These are phyloP conservation scores for Misopates orontium DNA, from an alignment of 257 asterid genomes.

Conservation along the genomic window DNA sequence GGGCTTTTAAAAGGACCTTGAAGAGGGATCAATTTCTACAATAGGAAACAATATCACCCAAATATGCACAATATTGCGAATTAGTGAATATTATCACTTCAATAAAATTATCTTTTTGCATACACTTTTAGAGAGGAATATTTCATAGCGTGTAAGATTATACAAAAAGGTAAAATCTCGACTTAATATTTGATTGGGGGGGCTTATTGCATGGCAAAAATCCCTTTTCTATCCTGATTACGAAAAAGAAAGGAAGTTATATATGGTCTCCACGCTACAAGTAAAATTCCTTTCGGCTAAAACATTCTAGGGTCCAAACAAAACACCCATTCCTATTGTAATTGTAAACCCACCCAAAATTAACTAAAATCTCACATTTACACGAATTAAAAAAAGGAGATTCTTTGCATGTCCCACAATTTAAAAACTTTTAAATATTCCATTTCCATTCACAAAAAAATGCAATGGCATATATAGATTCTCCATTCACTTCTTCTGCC, in stretches of 20 bases:
- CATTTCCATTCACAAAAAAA: slow-evolving; percentile 46
- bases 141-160: too few relatives aligned
- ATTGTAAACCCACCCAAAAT: neutral
- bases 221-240: neutral
- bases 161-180: too few relatives aligned
- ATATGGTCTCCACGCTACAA: slow-evolving; percentile 18
- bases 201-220: too few relatives aligned
- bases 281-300: slow-evolving; percentile 37
- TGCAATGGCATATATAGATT: slow-evolving; percentile 60
- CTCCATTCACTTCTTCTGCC: slow-evolving; percentile 37
- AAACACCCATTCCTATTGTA: slow-evolving; percentile 10
- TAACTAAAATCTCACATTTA: neutral
- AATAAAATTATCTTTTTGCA: too few relatives aligned
- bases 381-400: slow-evolving; percentile 36
- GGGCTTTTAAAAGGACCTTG: too few relatives aligned
- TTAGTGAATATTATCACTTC: too few relatives aligned
- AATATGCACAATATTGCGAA: too few relatives aligned
- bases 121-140: too few relatives aligned
- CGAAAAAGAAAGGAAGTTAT: slow-evolving; percentile 3
- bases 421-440: slow-evolving; percentile 68
- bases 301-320: slow-evolving; percentile 34
- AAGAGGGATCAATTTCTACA: too few relatives aligned
- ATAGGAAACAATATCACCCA: too few relatives aligned
- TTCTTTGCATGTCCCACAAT: slow-evolving; percentile 84
- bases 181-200: too few relatives aligned